phyloP scores from a whole-genome alignment of 345 rosid genomes.

The Ricinus communis region DNA sequence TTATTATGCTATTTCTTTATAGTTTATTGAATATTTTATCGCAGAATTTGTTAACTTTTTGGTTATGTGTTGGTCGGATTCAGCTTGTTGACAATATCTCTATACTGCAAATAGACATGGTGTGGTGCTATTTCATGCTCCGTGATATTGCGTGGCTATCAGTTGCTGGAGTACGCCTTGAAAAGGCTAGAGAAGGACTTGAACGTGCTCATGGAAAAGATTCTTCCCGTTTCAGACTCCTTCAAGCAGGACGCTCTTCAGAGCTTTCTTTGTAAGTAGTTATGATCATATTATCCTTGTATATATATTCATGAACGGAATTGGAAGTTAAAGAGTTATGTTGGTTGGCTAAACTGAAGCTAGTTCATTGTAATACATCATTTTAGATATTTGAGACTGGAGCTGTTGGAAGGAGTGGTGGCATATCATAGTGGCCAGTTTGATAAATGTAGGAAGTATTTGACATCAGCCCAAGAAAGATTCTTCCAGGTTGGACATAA shows the following conservation, averaged over 20 bases:
- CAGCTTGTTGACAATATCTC: conserved; percentile 90
- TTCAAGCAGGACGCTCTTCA: conserved; percentile 72
- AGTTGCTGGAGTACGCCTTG: conserved; percentile 80
- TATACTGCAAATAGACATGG: conserved; percentile 93
- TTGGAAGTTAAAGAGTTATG: background rate
- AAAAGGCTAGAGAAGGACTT: conserved; percentile 83
- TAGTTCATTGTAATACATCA: conserved; percentile 11
- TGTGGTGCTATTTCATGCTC: conserved; percentile 96
- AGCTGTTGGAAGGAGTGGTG: conserved; percentile 90
- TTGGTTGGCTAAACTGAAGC: conserved; percentile 11
- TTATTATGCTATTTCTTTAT: conserved; percentile 5
- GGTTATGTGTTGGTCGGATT: conserved; percentile 15
- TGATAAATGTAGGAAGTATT: conserved; percentile 53
- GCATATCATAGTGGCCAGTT: conserved; percentile 82
- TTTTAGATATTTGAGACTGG: conserved; percentile 77
- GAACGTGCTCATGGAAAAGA: conserved; percentile 94
- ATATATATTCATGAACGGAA: background rate
- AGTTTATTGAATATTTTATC: background rate
- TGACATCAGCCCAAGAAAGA: conserved; percentile 76
- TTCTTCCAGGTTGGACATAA: conserved; percentile 56
- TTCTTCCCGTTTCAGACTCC: conserved; percentile 74
- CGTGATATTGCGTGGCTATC: conserved; percentile 79
- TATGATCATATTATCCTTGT: background rate
- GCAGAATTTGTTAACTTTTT: background rate
- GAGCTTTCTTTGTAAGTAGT: conserved; percentile 76